Evolutionary conservation across 768 basidiomycete genomes (phyloP).

Genomic region (Hygrophoropsis aurantiaca): DNA sequence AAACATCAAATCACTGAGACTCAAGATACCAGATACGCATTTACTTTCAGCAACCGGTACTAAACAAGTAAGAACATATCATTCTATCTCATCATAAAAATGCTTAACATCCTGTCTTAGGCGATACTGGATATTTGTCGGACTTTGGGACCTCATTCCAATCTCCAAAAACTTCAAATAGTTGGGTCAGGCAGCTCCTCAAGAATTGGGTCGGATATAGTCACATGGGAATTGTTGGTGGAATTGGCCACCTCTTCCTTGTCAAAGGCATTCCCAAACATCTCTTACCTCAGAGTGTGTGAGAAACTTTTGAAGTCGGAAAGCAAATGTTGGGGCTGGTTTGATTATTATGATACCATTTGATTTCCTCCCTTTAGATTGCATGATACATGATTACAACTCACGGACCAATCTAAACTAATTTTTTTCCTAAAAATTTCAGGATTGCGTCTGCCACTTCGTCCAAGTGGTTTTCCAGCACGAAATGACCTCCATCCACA

Average conservation of each 20-base stretch:
- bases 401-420: conserved; percentile 6
- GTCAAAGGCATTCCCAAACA: not conserved
- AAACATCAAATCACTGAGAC: too few relatives aligned
- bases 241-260: not conserved
- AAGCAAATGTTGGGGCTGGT: too few relatives aligned
- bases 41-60: not conserved
- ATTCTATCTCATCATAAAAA: too few relatives aligned
- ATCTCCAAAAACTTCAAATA: too few relatives aligned
- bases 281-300: too few relatives aligned
- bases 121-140: too few relatives aligned
- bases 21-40: not conserved
- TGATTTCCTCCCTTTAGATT: too few relatives aligned
- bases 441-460: conserved; percentile 33
- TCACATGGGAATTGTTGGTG: not conserved
- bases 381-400: too few relatives aligned
- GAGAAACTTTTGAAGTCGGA: too few relatives aligned
- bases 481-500: conserved; percentile 48
- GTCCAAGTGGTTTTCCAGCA: conserved; percentile 40
- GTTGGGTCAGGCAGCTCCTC: not conserved
- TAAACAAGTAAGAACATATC: not conserved
- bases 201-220: not conserved
- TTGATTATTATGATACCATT: too few relatives aligned
- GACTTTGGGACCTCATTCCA: too few relatives aligned
- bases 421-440: conserved; percentile 28
- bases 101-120: too few relatives aligned